These are phyloP conservation scores for Pseudofabraea citricarpa DNA, from an alignment of 2,329 filamentous ascomycete genomes.

Conservation along the genomic window DNA sequence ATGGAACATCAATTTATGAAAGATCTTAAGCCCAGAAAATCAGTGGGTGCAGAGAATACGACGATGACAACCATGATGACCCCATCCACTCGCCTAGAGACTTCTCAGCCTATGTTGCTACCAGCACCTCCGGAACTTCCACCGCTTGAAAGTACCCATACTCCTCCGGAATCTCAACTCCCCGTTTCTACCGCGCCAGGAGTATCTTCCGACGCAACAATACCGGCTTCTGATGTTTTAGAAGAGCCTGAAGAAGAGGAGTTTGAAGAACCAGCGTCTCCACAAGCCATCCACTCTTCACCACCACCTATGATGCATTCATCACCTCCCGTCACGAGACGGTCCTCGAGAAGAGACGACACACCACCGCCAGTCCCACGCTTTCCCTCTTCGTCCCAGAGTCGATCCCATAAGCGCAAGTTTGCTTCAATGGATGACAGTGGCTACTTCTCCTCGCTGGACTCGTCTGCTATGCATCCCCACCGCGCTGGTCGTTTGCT, in stretches of 20 bases:
- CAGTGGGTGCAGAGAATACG: slow-evolving; percentile 48
- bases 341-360: slow-evolving; percentile 52
- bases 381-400: slow-evolving; percentile 57
- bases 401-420: slow-evolving; percentile 68
- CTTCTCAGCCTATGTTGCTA: slow-evolving; percentile 15
- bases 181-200: slow-evolving; percentile 34
- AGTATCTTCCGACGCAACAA: slow-evolving; percentile 72
- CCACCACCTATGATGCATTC: slow-evolving; percentile 74
- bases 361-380: slow-evolving; percentile 71
- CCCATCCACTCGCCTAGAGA: slow-evolving; percentile 13
- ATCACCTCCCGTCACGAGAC: slow-evolving; percentile 75
- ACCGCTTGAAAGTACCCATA: slow-evolving; percentile 14
- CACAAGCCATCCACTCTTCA: slow-evolving; percentile 57
- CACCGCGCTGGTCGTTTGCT: slow-evolving; percentile 58
- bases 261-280: slow-evolving; percentile 29
- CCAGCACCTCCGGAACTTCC: slow-evolving; percentile 19
- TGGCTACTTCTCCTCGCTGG: slow-evolving; percentile 93
- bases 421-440: slow-evolving; percentile 83
- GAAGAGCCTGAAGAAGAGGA: slow-evolving; percentile 43
- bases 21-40: slow-evolving; percentile 68
- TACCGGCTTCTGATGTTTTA: slow-evolving; percentile 64
- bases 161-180: slow-evolving; percentile 15
- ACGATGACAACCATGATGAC: slow-evolving; percentile 18
- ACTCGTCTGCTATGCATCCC: slow-evolving; percentile 80
- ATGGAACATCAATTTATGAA: slow-evolving; percentile 87